Evolutionary conservation across 495 filamentous ascomycete species (phyloP), one percentile per base, ranked within the genome.

Genomic region (Penicillium atrosanguineum): DNA sequence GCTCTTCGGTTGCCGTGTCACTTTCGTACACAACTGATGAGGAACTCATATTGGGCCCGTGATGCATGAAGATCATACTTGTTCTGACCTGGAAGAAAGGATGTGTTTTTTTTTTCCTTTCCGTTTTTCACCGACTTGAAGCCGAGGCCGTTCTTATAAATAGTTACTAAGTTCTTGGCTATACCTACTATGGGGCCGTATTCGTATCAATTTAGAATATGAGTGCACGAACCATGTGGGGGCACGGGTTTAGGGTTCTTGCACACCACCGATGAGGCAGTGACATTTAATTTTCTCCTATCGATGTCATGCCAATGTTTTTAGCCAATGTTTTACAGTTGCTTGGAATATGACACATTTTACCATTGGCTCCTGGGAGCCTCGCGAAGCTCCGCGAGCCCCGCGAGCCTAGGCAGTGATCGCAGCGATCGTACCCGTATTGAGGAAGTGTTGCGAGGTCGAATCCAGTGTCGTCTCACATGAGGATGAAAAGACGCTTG

Each of bases 1-100:
- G 56, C 43, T 65, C 64, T 12, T 67, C 64, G 28, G 59, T 65
- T 11, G 44, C 38, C 19, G 52, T 56, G 51, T 65, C 64, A 37
- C 64, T 67, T 9, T 62, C 58, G 41, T 65, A 67, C 44, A 36
- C 53, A 20, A 47, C 39, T 6, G 59, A 54, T 3, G 52, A 28
- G 6, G 61, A 46, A 18, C 50, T 56, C 64, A 62, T 51, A n/a
- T 1, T 47, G 20, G 39, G 26, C 18, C 43, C 26, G n/a, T 19
- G 39, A 26, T 25, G 48, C 47, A 41, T 49, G 48, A 50, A 43
- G 19, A 44, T 50, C 39, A 50, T 50, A 8, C 16, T 15, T 18
- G 16, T 7, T 50, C 23, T 19, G 23, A 28, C 16, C 21, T 4
- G 36, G 16, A 19, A 40, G 8, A 44, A 20, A 41, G 3, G 7